Evolutionary conservation across 2,329 filamentous ascomycete genomes (phyloP).

Genomic region (Aschersonia sp.): DNA sequence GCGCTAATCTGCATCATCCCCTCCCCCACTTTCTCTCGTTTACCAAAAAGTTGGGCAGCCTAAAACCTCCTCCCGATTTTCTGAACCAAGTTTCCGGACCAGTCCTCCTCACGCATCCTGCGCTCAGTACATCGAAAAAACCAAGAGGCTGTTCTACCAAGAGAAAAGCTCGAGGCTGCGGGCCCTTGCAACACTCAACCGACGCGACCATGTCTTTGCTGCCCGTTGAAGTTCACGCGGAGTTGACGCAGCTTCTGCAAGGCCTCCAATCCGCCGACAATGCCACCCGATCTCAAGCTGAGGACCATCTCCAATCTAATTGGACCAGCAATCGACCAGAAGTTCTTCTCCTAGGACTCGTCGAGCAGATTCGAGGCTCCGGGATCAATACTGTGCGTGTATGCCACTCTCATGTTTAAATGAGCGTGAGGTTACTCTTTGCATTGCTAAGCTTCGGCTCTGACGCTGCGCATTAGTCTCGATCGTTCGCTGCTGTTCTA

Average conservation of each 20-base stretch:
- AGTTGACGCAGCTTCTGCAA: constrained; percentile 74
- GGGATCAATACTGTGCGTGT: constrained; percentile 51
- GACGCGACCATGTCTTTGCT: constrained; percentile 57
- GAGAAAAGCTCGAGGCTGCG: constrained; percentile 7
- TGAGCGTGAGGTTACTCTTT: too few species aligned
- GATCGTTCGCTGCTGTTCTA: constrained; percentile 84
- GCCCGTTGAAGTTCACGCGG: constrained; percentile 66
- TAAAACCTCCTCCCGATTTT: too few species aligned
- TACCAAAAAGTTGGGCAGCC: constrained; percentile 8
- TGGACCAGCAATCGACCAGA: constrained; percentile 77
- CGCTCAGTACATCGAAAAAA: too few species aligned
- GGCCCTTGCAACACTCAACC: constrained; percentile 9
- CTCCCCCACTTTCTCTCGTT: constrained; percentile 11
- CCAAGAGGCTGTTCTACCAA: not conserved
- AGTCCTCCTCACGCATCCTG: too few species aligned
- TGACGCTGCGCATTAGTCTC: constrained; percentile 40
- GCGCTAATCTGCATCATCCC: not conserved
- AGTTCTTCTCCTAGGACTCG: constrained; percentile 81
- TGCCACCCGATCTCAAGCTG: constrained; percentile 65
- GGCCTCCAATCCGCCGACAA: constrained; percentile 88
- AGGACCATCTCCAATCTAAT: constrained; percentile 80
- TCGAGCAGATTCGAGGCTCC: constrained; percentile 77
- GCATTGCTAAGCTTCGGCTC: not conserved
- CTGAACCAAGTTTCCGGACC: not conserved
- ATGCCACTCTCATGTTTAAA: not conserved